A percentile compares a stretch with the other conserved stretches of the same genome.
phyloP scores from a whole-genome alignment of 169 alveolate genomes.

The Plasmodium falciparum region DNA sequence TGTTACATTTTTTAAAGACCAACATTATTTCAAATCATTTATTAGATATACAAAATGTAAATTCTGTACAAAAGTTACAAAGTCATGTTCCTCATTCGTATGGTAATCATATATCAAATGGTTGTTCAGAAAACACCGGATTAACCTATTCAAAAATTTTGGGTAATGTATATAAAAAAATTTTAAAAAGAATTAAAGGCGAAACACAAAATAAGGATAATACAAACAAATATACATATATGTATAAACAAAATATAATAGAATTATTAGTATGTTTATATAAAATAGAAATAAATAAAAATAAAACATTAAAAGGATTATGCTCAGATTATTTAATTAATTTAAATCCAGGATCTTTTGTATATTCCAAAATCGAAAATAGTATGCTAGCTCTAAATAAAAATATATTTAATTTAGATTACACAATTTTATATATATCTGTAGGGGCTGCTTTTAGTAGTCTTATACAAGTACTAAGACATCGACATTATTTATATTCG shows the following conservation, averaged over 20 bases:
- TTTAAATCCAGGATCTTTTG: conserved; percentile 36
- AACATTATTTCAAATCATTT: no score
- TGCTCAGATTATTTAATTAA: conserved; percentile 63
- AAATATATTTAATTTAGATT: conserved; percentile 42
- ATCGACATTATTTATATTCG: conserved; percentile 23
- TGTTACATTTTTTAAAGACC: no score
- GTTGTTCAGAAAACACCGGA: no score
- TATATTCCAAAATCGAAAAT: conserved; percentile 48
- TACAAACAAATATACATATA: no score
- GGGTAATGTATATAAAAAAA: no score
- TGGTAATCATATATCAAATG: no score
- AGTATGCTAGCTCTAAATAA: conserved; percentile 42
- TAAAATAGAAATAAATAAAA: conserved; percentile 31
- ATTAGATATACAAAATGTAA: no score
- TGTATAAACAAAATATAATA: conserved; percentile 3
- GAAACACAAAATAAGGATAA: no score
- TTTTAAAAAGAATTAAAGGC: no score
- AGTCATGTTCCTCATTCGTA: no score
- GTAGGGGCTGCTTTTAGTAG: conserved; percentile 72
- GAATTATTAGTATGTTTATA: conserved; percentile 64
- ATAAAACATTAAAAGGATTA: conserved; percentile 58
- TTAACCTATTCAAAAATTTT: no score
- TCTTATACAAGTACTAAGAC: conserved; percentile 25
- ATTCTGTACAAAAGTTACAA: no score
- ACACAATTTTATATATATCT: conserved; percentile 58